phyloP scores from a whole-genome alignment of 345 rosid species.

The Rhizophora apiculata region DNA sequence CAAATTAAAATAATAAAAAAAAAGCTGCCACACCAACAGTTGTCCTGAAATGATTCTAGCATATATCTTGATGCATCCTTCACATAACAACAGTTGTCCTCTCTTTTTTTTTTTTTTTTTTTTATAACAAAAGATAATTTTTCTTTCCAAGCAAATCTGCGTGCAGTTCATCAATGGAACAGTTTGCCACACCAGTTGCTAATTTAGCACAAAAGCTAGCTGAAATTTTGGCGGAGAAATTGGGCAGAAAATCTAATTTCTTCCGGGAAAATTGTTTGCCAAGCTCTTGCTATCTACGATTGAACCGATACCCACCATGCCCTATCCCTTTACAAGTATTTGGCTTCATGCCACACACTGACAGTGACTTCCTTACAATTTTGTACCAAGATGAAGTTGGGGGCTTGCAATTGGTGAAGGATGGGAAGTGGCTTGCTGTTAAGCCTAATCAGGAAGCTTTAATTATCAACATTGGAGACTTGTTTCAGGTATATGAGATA shows the following conservation, averaged over 20 bases:
- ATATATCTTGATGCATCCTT: no score
- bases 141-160: neutral
- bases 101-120: neutral
- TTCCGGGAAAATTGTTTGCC: conserved; percentile 65
- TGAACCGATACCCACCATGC: conserved; percentile 88
- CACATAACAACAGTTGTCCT: no score
- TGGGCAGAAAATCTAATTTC: conserved; percentile 48
- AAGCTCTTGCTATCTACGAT: conserved; percentile 74
- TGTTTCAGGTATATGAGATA: neutral
- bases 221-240: conserved; percentile 58
- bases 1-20: no score
- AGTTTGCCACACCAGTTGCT: conserved; percentile 57
- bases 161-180: conserved; percentile 61
- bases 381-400: conserved; percentile 6
- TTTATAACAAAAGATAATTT: neutral
- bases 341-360: conserved; percentile 92
- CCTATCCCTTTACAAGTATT: conserved; percentile 43
- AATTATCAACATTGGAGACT: neutral
- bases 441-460: neutral
- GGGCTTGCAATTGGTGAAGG: conserved; percentile 1
- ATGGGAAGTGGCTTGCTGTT: conserved; percentile 1
- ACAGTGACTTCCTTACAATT: conserved; percentile 92
- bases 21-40: no score
- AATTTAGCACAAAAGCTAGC: conserved; percentile 59
- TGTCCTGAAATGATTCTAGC: no score